Evolutionary conservation across 208 protist species (phyloP), one percentile per base, ranked within the genome.

Genomic region (Crithidia expoeki): DNA sequence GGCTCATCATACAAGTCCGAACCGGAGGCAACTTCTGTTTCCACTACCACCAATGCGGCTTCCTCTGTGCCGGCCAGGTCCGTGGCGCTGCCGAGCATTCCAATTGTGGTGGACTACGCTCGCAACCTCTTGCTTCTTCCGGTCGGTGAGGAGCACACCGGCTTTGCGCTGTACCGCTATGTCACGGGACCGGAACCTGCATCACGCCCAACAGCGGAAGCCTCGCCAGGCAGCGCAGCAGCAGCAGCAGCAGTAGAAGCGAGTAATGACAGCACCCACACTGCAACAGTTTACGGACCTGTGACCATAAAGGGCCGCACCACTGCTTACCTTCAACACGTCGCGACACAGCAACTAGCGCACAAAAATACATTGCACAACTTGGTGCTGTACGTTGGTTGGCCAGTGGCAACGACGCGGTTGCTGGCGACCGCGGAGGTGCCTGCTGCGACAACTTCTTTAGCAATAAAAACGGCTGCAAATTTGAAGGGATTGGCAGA

Each of bases 91-190:
- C 64, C 64, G 16, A 51, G 47, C 33, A 62, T 76, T 19, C 76
- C 76, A 5, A 40, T 67, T 19, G 72, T 62, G 50, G 74, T 92
- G 30, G 81, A 89, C 72, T 89, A 87, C 55, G 76, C 66, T 5
- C 72, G 68, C 28, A 89, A 62, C 60, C 70, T 76, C 25, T 10
- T 92, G 12, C 62, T 75, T 9, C 60, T 84, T 19, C 70, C 75
- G 23, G 66, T 52, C 19, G 63, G 52, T 2, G 64, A 64, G 11
- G 78, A 67, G 1, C 28, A 50, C 12, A 59, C 30, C 9, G 83
- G 79, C 14, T 92, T 92, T 62, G 75, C 79, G 32, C 71, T 91
- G 4, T 49, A 81, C 40, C 80, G 72, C 36, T 91, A 88, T 66
- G 50, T 68, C 38, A 74, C 80, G 2, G 71, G 68, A 14, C 56